These are phyloP conservation scores for Raphanus hybrid DNA, from an alignment of 441 rosid genomes.

Conservation along the genomic window DNA sequence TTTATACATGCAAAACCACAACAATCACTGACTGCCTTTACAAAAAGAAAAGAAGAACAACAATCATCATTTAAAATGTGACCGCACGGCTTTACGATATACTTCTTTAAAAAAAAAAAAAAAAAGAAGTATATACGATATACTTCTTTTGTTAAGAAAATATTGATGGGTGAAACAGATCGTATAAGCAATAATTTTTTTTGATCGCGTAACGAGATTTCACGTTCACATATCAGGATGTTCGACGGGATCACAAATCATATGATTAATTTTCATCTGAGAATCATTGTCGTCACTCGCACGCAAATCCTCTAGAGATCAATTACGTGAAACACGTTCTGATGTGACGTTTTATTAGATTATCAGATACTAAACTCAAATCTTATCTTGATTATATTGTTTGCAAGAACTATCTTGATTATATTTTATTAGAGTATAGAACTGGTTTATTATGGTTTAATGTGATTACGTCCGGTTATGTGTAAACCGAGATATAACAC, in stretches of 20 bases:
- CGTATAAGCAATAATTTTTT: constrained; percentile 16
- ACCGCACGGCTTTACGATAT: neutral
- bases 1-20: too few relatives aligned
- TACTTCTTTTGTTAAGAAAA: constrained; percentile 12
- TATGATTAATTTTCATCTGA: neutral
- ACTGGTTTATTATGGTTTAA: too few relatives aligned
- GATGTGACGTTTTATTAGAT: constrained; percentile 21
- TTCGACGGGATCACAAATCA: constrained; percentile 12
- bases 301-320: constrained; percentile 25
- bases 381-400: neutral
- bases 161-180: neutral
- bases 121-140: too few relatives aligned
- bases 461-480: too few relatives aligned
- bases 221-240: constrained; percentile 16
- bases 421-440: neutral
- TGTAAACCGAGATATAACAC: too few relatives aligned
- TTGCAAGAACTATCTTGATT: neutral
- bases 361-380: neutral
- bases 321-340: constrained; percentile 54
- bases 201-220: constrained; percentile 19
- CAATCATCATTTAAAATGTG: constrained; percentile 12
- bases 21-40: too few relatives aligned
- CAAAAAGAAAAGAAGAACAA: neutral
- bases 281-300: constrained; percentile 17
- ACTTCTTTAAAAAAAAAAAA: neutral